Evolutionary conservation across 2,329 filamentous ascomycete genomes (phyloP).

Genomic region (Exophiala spinifera): DNA sequence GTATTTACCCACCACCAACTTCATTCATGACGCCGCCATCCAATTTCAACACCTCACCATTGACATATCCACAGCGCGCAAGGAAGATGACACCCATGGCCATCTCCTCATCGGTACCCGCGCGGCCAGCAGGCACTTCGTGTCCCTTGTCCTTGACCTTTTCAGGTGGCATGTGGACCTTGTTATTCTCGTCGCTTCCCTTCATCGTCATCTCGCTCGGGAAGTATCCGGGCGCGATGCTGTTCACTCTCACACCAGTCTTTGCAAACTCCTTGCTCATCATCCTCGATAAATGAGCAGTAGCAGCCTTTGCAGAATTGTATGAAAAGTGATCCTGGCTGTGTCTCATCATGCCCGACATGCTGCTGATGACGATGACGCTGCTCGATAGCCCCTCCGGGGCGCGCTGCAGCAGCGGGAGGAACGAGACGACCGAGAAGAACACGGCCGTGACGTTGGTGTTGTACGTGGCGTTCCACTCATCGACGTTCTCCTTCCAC

Average conservation of each 20-base stretch:
- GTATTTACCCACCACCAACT: conserved; percentile 24
- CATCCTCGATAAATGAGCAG: conserved; percentile 61
- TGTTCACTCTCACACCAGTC: conserved; percentile 68
- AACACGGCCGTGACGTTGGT: conserved; percentile 71
- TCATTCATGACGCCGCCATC: conserved; percentile 45
- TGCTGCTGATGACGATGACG: conserved; percentile 64
- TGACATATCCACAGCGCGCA: conserved; percentile 47
- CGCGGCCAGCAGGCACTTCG: conserved; percentile 52
- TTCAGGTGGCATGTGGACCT: conserved; percentile 46
- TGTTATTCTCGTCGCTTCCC: conserved; percentile 55
- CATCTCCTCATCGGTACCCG: conserved; percentile 64
- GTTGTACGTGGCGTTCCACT: conserved; percentile 65
- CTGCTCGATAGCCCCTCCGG: conserved; percentile 42
- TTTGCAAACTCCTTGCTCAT: conserved; percentile 67
- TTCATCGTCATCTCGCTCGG: conserved; percentile 61
- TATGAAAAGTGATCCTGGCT: conserved; percentile 71
- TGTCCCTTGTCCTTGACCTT: conserved; percentile 35
- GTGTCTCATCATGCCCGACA: conserved; percentile 66
- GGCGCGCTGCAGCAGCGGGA: conserved; percentile 63
- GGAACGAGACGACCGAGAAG: conserved; percentile 66
- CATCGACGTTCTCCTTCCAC: conserved; percentile 64
- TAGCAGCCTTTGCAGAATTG: conserved; percentile 67
- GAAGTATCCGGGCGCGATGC: conserved; percentile 67
- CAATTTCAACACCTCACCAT: conserved; percentile 47
- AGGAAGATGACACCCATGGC: conserved; percentile 57